Evolutionary conservation across 257 asterid genomes (phyloP).

Genomic region (Fraxinus quadrangulata): DNA sequence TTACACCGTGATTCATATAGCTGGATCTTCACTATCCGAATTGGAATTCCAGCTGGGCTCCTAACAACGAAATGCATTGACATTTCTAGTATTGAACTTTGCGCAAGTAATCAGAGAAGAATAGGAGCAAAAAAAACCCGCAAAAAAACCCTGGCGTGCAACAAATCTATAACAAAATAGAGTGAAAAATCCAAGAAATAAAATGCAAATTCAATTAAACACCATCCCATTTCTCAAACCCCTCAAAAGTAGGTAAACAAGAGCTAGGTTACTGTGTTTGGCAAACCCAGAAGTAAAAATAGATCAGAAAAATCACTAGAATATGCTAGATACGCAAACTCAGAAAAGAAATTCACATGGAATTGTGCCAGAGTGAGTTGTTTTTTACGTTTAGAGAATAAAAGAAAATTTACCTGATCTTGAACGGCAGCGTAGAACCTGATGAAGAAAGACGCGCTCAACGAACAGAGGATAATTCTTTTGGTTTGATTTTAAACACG

Average conservation of each 20-base stretch:
- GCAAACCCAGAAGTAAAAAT: not conserved
- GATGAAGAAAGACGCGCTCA: not conserved
- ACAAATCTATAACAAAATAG: not conserved
- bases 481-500: no score
- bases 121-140: not conserved
- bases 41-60: not conserved
- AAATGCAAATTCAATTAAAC: no score
- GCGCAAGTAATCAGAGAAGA: not conserved
- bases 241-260: not conserved
- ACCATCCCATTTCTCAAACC: not conserved
- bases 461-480: not conserved
- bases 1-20: not conserved
- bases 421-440: not conserved
- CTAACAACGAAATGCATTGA: not conserved
- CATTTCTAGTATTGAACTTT: not conserved
- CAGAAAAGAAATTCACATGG: not conserved
- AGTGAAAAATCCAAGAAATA: not conserved
- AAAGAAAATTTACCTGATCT: not conserved
- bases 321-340: not conserved
- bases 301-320: not conserved
- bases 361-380: not conserved
- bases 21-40: not conserved
- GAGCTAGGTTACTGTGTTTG: not conserved
- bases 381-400: not conserved
- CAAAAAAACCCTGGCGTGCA: not conserved